phyloP scores from a whole-genome alignment of 768 basidiomycete genomes.

The Amanita jacksonii region DNA sequence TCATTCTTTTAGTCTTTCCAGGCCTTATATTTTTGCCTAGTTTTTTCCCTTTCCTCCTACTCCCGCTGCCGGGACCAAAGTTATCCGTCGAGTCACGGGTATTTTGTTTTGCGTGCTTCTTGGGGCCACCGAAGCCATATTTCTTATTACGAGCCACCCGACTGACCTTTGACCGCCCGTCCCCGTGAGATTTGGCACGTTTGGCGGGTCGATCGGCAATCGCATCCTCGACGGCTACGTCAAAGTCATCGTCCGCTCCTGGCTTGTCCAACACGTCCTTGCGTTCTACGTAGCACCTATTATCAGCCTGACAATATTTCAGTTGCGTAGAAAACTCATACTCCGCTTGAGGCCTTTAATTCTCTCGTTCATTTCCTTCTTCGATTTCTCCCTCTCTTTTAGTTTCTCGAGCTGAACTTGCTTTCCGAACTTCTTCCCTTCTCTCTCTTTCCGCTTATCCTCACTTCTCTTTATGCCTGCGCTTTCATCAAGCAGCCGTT shows the following conservation, averaged over 20 bases:
- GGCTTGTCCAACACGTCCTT: slow-evolving; percentile 70
- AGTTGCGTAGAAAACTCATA: slow-evolving; percentile 26
- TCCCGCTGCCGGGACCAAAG: slow-evolving; percentile 37
- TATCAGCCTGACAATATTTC: background rate
- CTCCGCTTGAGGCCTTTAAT: slow-evolving; percentile 87
- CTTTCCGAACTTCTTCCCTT: slow-evolving; percentile 97
- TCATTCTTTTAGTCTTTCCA: slow-evolving; percentile 49
- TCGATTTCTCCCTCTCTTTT: slow-evolving; percentile 79
- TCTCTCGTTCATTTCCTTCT: slow-evolving; percentile 87
- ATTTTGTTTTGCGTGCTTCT: slow-evolving; percentile 69
- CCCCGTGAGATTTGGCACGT: slow-evolving; percentile 37
- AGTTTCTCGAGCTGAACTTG: slow-evolving; percentile 94
- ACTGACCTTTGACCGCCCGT: slow-evolving; percentile 32
- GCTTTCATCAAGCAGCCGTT: slow-evolving; percentile 79
- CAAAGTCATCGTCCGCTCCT: slow-evolving; percentile 59
- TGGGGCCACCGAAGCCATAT: slow-evolving; percentile 71
- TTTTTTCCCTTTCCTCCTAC: slow-evolving; percentile 21
- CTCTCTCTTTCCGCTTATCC: slow-evolving; percentile 82
- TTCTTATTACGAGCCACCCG: slow-evolving; percentile 66
- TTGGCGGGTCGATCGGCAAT: slow-evolving; percentile 60
- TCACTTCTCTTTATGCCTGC: slow-evolving; percentile 88
- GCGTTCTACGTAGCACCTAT: slow-evolving; percentile 45
- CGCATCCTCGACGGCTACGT: slow-evolving; percentile 86
- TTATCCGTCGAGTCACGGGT: slow-evolving; percentile 73
- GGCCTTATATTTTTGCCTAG: slow-evolving; percentile 36